These are phyloP conservation scores for Penicillium psychrosexuale DNA, from an alignment of 2,329 filamentous ascomycete genomes.

Conservation along the genomic window DNA sequence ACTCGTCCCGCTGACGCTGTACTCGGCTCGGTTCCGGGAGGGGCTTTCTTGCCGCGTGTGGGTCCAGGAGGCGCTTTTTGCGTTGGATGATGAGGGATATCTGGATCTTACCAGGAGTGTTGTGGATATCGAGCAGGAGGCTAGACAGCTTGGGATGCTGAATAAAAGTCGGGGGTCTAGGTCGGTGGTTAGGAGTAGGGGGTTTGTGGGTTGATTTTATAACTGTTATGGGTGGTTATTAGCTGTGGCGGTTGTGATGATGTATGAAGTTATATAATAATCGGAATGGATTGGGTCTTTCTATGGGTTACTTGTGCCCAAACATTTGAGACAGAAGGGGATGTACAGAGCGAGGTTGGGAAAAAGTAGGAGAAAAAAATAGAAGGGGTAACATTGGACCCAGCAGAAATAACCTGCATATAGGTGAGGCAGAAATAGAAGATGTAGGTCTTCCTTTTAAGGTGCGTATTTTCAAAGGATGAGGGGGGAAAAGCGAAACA, in stretches of 20 bases:
- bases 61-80: slow-evolving; percentile 25
- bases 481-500: slow-evolving; percentile 9
- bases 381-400: not conserved
- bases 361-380: not conserved
- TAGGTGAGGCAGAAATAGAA: not conserved
- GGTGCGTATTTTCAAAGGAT: slow-evolving; percentile 12
- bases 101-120: slow-evolving; percentile 16
- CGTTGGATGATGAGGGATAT: slow-evolving; percentile 25
- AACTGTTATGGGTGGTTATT: not conserved
- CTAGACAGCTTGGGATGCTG: slow-evolving; percentile 7
- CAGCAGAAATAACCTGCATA: not conserved
- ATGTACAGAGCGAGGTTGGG: slow-evolving; percentile 15
- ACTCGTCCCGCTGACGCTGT: slow-evolving; percentile 14
- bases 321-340: not conserved
- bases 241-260: not conserved
- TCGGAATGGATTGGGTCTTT: slow-evolving; percentile 9
- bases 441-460: not conserved
- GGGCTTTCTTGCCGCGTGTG: slow-evolving; percentile 22
- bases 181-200: slow-evolving; percentile 4
- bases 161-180: slow-evolving; percentile 3
- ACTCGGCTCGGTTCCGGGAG: slow-evolving; percentile 21
- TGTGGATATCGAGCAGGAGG: slow-evolving; percentile 20
- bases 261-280: slow-evolving; percentile 1
- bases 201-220: not conserved
- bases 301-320: slow-evolving; percentile 18